These are phyloP conservation scores for Penicillium sp. DNA, from an alignment of 2,329 filamentous ascomycete species.

Conservation along the genomic window DNA sequence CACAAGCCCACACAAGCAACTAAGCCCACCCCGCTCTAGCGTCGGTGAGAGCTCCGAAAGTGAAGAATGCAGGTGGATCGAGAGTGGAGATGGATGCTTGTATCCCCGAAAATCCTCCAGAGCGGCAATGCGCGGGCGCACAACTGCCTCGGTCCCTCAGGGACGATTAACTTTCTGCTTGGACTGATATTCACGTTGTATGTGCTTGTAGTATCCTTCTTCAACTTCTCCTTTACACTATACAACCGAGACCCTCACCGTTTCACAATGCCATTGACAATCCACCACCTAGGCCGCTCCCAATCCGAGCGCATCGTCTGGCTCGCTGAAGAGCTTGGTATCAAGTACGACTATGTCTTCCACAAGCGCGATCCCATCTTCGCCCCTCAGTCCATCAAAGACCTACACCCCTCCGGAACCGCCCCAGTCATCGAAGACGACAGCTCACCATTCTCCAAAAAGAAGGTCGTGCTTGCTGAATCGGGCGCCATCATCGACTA, in stretches of 20 bases:
- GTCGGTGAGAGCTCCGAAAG: constrained; percentile 4
- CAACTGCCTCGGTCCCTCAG: neutral
- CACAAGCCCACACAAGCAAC: no score
- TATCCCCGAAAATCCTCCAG: neutral
- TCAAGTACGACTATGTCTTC: constrained; percentile 20
- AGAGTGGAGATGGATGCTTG: neutral
- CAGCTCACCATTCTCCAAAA: constrained; percentile 19
- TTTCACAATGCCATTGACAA: constrained; percentile 20
- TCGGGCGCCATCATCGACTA: constrained; percentile 25
- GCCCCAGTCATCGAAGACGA: constrained; percentile 26
- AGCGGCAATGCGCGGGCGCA: neutral
- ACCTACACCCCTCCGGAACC: constrained; percentile 22
- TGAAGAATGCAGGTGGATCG: constrained; percentile 2
- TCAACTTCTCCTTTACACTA: neutral
- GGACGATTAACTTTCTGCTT: neutral
- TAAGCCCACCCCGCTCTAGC: neutral
- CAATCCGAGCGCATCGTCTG: constrained; percentile 29
- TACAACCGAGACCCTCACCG: neutral
- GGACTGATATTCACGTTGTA: neutral
- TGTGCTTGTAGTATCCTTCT: neutral
- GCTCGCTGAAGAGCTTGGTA: constrained; percentile 25
- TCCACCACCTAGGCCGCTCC: constrained; percentile 23
- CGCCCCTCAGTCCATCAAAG: constrained; percentile 22
- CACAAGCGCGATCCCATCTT: constrained; percentile 25
- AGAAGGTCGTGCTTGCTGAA: constrained; percentile 19